A percentile compares a stretch with the other conserved stretches of the same genome.
Evolutionary conservation across 192 early-diverging fungal species (phyloP).

Genomic region (Backusella tuberculispora): DNA sequence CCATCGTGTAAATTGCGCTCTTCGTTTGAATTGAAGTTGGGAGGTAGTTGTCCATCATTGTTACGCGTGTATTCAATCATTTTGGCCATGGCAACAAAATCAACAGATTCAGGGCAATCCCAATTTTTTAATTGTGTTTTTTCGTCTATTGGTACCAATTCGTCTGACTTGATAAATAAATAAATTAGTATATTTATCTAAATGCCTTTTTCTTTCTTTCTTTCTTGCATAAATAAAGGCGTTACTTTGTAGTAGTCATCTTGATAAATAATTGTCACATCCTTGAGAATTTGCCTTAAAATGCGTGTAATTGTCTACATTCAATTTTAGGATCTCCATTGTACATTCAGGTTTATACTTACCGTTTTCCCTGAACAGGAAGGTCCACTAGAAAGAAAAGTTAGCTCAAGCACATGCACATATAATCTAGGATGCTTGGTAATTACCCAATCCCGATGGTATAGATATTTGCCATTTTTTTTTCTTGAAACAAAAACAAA

Average conservation of each 20-base stretch:
- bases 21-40: constrained; percentile 47
- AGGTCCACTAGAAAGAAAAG: constrained; percentile 54
- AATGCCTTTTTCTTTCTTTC: background rate
- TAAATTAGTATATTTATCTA: background rate
- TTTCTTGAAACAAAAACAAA: background rate
- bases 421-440: background rate
- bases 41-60: constrained; percentile 45
- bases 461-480: constrained; percentile 30
- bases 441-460: constrained; percentile 48
- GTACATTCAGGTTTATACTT: constrained; percentile 10
- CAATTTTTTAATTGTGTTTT: constrained; percentile 66
- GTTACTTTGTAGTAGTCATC: constrained; percentile 74
- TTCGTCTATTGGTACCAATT: constrained; percentile 51
- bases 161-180: background rate
- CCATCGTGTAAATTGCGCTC: constrained; percentile 43
- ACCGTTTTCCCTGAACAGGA: constrained; percentile 79
- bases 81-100: constrained; percentile 45
- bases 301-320: constrained; percentile 60
- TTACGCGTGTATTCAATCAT: constrained; percentile 38
- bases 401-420: background rate
- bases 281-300: constrained; percentile 62
- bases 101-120: constrained; percentile 80
- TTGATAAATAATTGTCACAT: constrained; percentile 66
- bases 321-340: background rate
- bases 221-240: background rate